Base-by-base conservation (phyloP, 2,329 filamentous ascomycete genomes). In the Didymella lethalis region DNA sequence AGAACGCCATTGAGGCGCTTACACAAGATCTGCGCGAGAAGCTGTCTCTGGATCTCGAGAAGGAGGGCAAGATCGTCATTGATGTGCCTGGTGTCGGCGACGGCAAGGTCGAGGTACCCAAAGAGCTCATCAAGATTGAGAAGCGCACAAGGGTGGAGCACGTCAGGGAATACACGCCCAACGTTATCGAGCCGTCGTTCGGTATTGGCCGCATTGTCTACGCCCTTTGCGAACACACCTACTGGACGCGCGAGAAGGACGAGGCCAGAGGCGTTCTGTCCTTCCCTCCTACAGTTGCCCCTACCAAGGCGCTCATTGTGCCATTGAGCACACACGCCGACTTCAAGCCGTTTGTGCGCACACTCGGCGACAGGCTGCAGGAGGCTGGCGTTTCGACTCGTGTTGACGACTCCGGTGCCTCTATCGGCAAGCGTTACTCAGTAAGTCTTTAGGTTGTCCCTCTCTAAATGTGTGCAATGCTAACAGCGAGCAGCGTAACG, bases 111-210 rank as follows among this genome's bases (percentile, higher is more conserved):
- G 88, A 94, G 75, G 82, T 98, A 50, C 83, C 85, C 69, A 89
- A 89, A 74, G 92, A 97, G 61, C 84, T 96, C 48, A 83, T 99
- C 74, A 86, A 83, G 58, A 92, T 98, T 68, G 91, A 93, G 81
- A 93, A 91, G 81, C 87, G 89, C 69, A 96, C 90, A 68, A 85
- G 92, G 63, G 85, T 88, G 4, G 92, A 97, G 78, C 90, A 96
- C 75, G 87, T 89, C 58, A 87, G 95, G 70, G 93, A 97, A 77
- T 99, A 92, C 81, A 96, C 90, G 0, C 94, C 94, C 60, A 97
- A 97, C 75, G 93, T 96, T 47, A 96, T 98, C 69, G 95, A 99
- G 82, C 95, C 94, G 1, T 98, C 94, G 0, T 99, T 98, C 72
- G 94, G 94, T 83, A 96, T 98, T 73, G 95, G 94, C 60, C 88